A percentile compares a stretch with the other conserved stretches of the same genome.
Conservation (phyloP, 2,329 filamentous ascomycete genomes). For the Helotiales sp. region DNA sequence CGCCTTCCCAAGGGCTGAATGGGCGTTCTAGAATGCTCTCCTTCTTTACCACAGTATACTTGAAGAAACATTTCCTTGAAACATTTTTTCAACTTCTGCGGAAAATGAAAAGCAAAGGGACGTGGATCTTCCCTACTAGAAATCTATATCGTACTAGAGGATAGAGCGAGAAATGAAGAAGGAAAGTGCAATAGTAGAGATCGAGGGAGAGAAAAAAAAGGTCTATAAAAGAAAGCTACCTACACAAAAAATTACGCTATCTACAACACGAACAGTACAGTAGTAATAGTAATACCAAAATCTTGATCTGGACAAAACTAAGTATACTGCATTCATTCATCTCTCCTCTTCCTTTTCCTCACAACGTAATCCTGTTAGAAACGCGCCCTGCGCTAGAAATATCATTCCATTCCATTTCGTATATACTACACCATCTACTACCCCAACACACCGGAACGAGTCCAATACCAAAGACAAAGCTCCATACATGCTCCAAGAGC, state of each 20-base stretch:
- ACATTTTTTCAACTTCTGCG: too few relatives aligned
- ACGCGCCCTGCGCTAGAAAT: conserved; percentile 5
- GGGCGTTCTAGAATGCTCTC: neutral
- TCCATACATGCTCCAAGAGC: neutral
- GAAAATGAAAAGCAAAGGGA: too few relatives aligned
- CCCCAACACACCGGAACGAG: neutral
- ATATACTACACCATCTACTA: neutral
- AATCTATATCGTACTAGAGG: neutral
- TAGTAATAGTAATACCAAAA: too few relatives aligned
- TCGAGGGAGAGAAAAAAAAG: neutral
- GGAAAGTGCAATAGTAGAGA: neutral
- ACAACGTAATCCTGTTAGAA: neutral
- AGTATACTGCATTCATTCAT: neutral
- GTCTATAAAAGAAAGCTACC: neutral
- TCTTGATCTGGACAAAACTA: too few relatives aligned
- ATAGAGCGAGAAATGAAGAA: neutral
- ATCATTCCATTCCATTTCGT: neutral
- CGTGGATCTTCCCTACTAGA: too few relatives aligned
- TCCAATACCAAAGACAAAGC: neutral
- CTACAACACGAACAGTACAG: neutral
- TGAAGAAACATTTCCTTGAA: too few relatives aligned
- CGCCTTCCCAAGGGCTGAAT: neutral
- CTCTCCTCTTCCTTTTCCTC: neutral
- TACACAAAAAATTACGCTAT: neutral
- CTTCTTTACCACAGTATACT: too few relatives aligned